phyloP scores from a whole-genome alignment of 257 asterid genomes.

The Leonotis leonurus region DNA sequence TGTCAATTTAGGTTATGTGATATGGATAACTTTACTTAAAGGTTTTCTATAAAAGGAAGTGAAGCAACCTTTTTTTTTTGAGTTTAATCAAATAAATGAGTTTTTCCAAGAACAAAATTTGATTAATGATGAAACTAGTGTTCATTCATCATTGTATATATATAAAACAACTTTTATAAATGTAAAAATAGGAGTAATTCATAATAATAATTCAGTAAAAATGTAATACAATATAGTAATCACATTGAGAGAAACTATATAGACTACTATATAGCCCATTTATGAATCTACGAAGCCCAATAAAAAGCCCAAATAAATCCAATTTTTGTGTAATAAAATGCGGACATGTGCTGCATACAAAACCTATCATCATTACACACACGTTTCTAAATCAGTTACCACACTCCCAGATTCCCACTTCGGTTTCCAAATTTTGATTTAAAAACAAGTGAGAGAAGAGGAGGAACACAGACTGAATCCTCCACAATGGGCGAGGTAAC shows the following conservation, averaged over 20 bases:
- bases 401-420: neutral
- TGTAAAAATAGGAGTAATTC: too few species aligned
- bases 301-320: neutral
- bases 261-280: neutral
- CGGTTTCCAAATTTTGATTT: neutral
- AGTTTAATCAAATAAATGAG: too few species aligned
- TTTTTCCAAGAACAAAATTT: too few species aligned
- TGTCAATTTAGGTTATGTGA: neutral
- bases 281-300: neutral
- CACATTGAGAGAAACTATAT: neutral
- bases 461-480: neutral
- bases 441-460: neutral
- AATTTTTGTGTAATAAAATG: neutral
- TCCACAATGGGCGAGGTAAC: slow-evolving; percentile 22
- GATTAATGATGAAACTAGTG: too few species aligned
- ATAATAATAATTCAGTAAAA: too few species aligned
- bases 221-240: too few species aligned
- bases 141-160: too few species aligned
- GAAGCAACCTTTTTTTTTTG: too few species aligned
- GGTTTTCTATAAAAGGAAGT: too few species aligned
- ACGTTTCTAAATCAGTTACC: neutral
- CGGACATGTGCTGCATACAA: neutral
- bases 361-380: neutral
- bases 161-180: too few species aligned
- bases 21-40: too few species aligned